phyloP scores from a whole-genome alignment of 345 rosid genomes.

The Salix suchowensis region DNA sequence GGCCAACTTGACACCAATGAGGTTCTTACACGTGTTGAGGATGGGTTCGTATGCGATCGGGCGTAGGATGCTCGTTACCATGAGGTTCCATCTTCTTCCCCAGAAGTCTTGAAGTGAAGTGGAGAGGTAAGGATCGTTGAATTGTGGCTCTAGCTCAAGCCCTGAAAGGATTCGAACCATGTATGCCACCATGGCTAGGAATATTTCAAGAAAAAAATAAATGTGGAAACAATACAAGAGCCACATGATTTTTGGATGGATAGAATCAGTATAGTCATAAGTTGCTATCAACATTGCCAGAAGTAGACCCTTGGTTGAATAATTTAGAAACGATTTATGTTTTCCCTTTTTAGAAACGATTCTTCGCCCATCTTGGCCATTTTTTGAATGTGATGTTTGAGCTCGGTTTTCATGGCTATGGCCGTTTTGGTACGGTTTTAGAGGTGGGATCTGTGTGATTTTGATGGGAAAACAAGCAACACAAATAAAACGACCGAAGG shows the following conservation, averaged over 20 bases:
- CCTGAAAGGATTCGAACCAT: slow-evolving; percentile 29
- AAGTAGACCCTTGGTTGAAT: slow-evolving; percentile 34
- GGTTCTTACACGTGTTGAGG: neutral
- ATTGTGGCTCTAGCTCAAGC: slow-evolving; percentile 48
- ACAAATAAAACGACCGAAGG: slow-evolving; percentile 41
- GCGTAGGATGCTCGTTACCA: slow-evolving; percentile 13
- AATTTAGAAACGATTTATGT: slow-evolving; percentile 2
- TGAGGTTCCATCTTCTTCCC: slow-evolving; percentile 27
- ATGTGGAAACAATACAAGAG: slow-evolving; percentile 39
- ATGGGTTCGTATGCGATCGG: slow-evolving; percentile 18
- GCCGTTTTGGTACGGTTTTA: neutral
- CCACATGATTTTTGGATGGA: slow-evolving; percentile 30
- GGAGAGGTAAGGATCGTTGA: slow-evolving; percentile 47
- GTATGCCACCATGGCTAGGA: slow-evolving; percentile 32
- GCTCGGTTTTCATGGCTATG: slow-evolving; percentile 2
- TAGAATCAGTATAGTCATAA: slow-evolving; percentile 22
- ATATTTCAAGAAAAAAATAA: slow-evolving; percentile 44
- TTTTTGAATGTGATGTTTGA: neutral
- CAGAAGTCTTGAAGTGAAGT: slow-evolving; percentile 23
- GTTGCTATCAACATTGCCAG: slow-evolving; percentile 21
- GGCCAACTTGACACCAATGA: slow-evolving; percentile 3
- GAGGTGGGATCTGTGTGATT: slow-evolving; percentile 24
- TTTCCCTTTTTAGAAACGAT: neutral
- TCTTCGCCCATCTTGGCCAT: too few species aligned
- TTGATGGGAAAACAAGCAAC: slow-evolving; percentile 61